These are phyloP conservation scores for Pichia manshurica DNA, from an alignment of 805 yeast genomes.

Conservation along the genomic window DNA sequence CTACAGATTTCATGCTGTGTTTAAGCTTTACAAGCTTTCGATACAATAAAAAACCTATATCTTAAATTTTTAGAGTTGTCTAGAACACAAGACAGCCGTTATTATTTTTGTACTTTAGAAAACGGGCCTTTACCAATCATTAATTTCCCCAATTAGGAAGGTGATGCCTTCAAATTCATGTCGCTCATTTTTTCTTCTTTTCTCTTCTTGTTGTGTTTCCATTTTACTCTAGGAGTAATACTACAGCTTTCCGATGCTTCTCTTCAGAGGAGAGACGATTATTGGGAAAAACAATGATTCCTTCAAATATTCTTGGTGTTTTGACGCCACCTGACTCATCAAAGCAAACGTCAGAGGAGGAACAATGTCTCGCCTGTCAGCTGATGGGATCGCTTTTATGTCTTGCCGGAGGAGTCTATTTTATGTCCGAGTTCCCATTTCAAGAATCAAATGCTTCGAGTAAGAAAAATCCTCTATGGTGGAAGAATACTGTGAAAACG, in stretches of 20 bases:
- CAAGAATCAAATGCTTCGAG: constrained; percentile 30
- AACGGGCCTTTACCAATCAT: too few relatives aligned
- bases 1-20: too few relatives aligned
- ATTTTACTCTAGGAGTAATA: neutral
- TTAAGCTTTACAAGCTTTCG: too few relatives aligned
- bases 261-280: too few relatives aligned
- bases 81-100: too few relatives aligned
- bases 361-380: constrained; percentile 66
- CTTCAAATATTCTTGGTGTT: constrained; percentile 47
- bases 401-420: constrained; percentile 56
- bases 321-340: constrained; percentile 45
- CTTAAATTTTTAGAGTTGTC: too few relatives aligned
- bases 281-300: constrained; percentile 12
- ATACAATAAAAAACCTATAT: too few relatives aligned
- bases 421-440: constrained; percentile 53
- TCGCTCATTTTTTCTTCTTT: neutral
- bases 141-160: neutral
- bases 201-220: neutral
- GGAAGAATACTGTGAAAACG: constrained; percentile 49
- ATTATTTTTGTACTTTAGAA: too few relatives aligned
- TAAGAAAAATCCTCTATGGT: constrained; percentile 50
- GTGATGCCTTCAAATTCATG: neutral
- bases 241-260: too few relatives aligned
- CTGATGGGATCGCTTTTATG: constrained; percentile 55
- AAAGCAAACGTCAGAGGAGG: constrained; percentile 36